Evolutionary conservation across 179 eudicot species (phyloP), one percentile per base, ranked within the genome.

Genomic region (Silene coronaria): DNA sequence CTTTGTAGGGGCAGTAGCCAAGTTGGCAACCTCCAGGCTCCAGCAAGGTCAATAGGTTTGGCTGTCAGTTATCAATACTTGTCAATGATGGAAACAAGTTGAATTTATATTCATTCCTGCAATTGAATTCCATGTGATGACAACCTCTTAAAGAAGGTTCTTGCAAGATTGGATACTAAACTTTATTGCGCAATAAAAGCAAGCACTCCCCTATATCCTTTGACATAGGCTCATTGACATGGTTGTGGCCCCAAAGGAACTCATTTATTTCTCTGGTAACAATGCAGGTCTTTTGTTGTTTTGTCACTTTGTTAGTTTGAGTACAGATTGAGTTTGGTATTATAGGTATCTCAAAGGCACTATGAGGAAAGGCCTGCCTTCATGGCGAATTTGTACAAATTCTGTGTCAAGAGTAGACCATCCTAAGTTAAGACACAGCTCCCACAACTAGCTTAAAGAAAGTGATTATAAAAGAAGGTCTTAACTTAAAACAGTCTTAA

Each of bases 101-200:
- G 16, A 1, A 12, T 62, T 62, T 4, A 62, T 11, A 23, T 26
- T 10, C 17, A 12, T 62, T 65, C 70, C 21, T 53, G 58, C 58
- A 6, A 65, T 65, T 30, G 46, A 65, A 28, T 65, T 65, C 70
- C 23, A 16, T 65, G 70, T 65, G 70, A 36, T 32, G n/a, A 12
- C 46, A 30, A 32, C 70, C 22, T 62, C 32, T 22, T 23, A 12
- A 36, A 32, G 0, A 32, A n/a, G 48, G 58, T 21, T 53, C 59
- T n/a, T 4, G 7, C 10, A 55, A 55, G 59, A 55, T n/a, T 55
- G 59, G 21, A n/a, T 11, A 0, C 16, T 45, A 45, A 45, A 63
- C 36, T 63, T 63, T 14, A 27, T 12, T 27, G 19, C 6, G 68
- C 42, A 63, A 27, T 63, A 13, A 63, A 27, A 63, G 68, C 10